phyloP scores from a whole-genome alignment of 495 filamentous ascomycete species.

The Hyaloscypha bicolor region DNA sequence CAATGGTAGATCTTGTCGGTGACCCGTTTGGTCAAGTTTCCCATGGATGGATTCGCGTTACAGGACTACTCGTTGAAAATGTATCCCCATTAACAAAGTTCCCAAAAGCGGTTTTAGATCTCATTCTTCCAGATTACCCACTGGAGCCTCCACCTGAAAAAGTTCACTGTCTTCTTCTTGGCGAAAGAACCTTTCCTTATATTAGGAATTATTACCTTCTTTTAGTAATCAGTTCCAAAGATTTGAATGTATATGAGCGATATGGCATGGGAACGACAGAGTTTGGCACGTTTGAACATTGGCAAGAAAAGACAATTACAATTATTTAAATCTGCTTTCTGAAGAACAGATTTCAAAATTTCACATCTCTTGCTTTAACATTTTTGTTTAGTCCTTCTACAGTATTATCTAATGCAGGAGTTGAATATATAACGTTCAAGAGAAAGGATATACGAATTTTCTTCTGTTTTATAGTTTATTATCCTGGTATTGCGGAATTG shows the following conservation, averaged over 20 bases:
- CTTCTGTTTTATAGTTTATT: no score
- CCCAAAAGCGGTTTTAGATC: background rate
- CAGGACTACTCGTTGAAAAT: background rate
- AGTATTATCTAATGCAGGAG: no score
- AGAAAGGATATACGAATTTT: no score
- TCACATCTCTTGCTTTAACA: no score
- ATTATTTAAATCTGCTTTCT: background rate
- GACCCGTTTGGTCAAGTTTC: background rate
- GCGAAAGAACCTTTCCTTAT: background rate
- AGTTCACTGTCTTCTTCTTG: background rate
- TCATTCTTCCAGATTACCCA: background rate
- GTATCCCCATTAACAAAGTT: background rate
- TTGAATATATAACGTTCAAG: no score
- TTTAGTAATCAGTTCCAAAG: background rate
- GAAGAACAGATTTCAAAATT: no score
- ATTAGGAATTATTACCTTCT: background rate
- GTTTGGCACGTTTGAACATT: background rate
- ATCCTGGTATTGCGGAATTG: no score
- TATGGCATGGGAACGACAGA: background rate
- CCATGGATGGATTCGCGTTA: background rate
- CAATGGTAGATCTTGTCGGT: background rate
- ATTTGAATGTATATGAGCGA: background rate
- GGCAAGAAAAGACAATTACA: slow-evolving; percentile 7
- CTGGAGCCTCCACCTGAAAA: background rate
- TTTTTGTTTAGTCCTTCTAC: no score